A percentile compares a stretch with the other conserved stretches of the same genome.
Conservation (phyloP, 108 stramenopile species). For the Hondaea fermentalgiana region DNA sequence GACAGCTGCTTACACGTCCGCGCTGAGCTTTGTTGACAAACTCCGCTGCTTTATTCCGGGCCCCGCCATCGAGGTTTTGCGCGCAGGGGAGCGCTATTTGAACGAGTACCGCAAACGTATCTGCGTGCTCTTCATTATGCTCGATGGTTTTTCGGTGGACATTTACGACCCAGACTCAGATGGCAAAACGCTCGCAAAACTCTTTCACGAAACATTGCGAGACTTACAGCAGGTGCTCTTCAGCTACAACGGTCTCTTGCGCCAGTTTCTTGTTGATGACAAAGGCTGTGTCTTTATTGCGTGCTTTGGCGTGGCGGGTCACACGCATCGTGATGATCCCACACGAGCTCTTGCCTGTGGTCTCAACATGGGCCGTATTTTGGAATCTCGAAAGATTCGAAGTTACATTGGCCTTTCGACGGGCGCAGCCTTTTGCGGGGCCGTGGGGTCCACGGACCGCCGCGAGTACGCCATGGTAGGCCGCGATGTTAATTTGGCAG, state of each 20-base stretch:
- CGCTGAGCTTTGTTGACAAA: not conserved
- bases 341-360: not conserved
- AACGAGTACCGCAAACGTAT: slow-evolving; percentile 5
- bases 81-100: not conserved
- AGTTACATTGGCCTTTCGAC: slow-evolving; percentile 12
- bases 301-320: slow-evolving; percentile 10
- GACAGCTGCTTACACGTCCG: not conserved
- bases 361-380: not conserved
- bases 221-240: not conserved
- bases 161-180: not conserved
- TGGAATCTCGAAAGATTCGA: not conserved
- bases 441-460: slow-evolving; percentile 20
- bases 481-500: slow-evolving; percentile 29
- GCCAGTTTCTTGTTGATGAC: slow-evolving; percentile 34
- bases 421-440: slow-evolving; percentile 24
- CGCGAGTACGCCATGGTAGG: slow-evolving; percentile 34
- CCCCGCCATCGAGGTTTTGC: not conserved
- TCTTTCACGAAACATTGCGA: not conserved
- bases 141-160: not conserved
- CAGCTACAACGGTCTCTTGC: not conserved
- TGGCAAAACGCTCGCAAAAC: not conserved
- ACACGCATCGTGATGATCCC: not conserved
- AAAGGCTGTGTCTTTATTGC: slow-evolving; percentile 25
- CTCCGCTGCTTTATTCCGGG: not conserved
- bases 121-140: not conserved